These are phyloP conservation scores for Diaporthe humulicola DNA, from an alignment of 2,329 filamentous ascomycete species.

Conservation along the genomic window DNA sequence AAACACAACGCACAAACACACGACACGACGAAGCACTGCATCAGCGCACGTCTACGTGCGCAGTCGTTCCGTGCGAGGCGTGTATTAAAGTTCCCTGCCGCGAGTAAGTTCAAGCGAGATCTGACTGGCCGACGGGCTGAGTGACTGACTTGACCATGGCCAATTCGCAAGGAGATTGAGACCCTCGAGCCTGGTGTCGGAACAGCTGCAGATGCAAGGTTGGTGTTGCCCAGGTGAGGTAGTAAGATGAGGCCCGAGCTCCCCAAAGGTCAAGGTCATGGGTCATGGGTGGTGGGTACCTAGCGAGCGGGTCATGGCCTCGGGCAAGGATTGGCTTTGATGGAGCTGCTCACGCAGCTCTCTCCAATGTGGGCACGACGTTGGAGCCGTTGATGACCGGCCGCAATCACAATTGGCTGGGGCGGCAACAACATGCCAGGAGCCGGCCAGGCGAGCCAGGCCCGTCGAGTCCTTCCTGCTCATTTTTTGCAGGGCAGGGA, in stretches of 20 bases:
- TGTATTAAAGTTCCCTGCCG: background rate
- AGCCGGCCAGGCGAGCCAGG: conserved; percentile 10
- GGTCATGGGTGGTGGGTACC: conserved; percentile 7
- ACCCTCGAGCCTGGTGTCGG: conserved; percentile 3
- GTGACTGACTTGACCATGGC: background rate
- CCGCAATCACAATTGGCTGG: background rate
- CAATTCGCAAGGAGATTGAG: conserved; percentile 11
- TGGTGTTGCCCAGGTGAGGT: conserved; percentile 5
- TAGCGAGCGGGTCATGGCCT: conserved; percentile 2
- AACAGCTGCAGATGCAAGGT: conserved; percentile 8
- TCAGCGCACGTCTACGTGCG: background rate
- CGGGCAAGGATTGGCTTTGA: background rate
- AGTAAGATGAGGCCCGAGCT: conserved; percentile 28
- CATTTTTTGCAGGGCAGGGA: conserved; percentile 8
- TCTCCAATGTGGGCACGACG: background rate
- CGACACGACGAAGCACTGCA: background rate
- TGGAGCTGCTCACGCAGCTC: conserved; percentile 9
- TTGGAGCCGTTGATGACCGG: background rate
- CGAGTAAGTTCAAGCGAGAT: conserved; percentile 26
- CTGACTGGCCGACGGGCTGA: background rate
- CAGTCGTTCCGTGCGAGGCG: background rate
- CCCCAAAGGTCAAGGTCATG: conserved; percentile 10
- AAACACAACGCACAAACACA: background rate
- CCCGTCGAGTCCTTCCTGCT: background rate
- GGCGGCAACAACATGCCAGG: conserved; percentile 10